These are phyloP conservation scores for Aureococcus anophagefferens DNA, from an alignment of 108 stramenopile genomes.

Conservation along the genomic window DNA sequence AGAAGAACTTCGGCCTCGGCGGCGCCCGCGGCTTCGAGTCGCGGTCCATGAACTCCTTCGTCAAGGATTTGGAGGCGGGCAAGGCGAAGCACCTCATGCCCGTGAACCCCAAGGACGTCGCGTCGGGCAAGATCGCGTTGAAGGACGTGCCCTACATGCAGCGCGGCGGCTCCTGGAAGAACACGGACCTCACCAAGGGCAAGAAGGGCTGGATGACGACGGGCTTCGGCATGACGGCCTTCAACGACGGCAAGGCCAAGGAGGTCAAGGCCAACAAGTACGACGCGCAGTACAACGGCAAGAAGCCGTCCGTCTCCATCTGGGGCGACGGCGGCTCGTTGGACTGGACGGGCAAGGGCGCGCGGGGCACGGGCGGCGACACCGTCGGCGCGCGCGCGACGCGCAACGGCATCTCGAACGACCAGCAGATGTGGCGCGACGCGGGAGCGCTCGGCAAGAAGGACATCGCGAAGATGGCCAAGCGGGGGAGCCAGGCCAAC, in stretches of 20 bases:
- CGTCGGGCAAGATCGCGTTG: not conserved
- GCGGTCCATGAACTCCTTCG: not conserved
- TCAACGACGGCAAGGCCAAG: not conserved
- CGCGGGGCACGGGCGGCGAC: not conserved
- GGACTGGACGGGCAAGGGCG: not conserved
- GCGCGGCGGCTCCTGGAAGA: not conserved
- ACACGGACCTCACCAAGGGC: not conserved
- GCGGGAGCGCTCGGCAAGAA: not conserved
- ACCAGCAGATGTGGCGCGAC: conserved; percentile 1
- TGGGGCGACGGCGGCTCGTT: not conserved
- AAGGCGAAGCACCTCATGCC: not conserved
- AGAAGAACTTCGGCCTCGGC: not conserved
- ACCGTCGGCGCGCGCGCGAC: not conserved
- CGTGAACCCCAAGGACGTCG: not conserved
- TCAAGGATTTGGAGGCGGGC: not conserved
- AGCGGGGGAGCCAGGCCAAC: too few species aligned
- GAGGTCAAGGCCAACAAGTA: not conserved
- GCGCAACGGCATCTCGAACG: not conserved
- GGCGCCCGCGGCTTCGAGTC: not conserved
- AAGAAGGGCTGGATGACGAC: not conserved
- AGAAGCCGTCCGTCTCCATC: not conserved
- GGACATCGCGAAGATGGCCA: not conserved
- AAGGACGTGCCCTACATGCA: conserved; percentile 1
- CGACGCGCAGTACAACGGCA: not conserved
- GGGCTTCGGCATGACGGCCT: not conserved